Base-by-base conservation (phyloP, 140 eudicot genomes). In the Ambrosia hybrid region DNA sequence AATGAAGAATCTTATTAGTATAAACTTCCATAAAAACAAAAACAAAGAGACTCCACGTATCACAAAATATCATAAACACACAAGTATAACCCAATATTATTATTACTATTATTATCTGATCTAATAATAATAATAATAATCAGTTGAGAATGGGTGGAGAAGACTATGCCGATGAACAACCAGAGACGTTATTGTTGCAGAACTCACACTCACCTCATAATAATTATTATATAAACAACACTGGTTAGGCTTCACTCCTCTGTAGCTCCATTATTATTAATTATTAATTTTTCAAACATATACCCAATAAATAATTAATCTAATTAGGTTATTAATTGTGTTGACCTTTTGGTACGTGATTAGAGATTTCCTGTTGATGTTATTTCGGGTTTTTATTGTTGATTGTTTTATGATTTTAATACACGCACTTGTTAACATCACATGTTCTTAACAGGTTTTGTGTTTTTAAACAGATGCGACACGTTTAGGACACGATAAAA, bases 201-300 rank as follows among this genome's bases (percentile, higher is more conserved):
- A 76, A 9, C 16, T 76, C 81, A 60, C n/a, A 9, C 16, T 76
- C 81, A 60, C n/a, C 75, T 76, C 71, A 68, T 37, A 37, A 51
- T 76, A 37, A 51, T 76, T 65, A 68, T 37, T 65, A 68, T 37
- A 37, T 33, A 13, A 61, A 59, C 76, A 61, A 59, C 76, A 76
- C 71, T n/a, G 81, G 81, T 76, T 49, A 38, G 51, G 8, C 14
- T 57, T 68, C 26, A 30, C 51, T 30, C 53, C 4, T 66, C 9
- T 30, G 9, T 2, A 33, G 10, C 68, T 66, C 67, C 14, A 67
- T 43, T 7, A 43, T 43, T 43, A 6, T 43, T 7, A 41, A 49
- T 61, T 15, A 46, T n/a, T 9, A 5, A 48, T 8, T 46, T 36
- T 36, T 37, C 43, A 67, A 9, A 57, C 10, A 13, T 16, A 38